phyloP scores from a whole-genome alignment of 345 rosid species.

The Eucalyptus cloeziana region DNA sequence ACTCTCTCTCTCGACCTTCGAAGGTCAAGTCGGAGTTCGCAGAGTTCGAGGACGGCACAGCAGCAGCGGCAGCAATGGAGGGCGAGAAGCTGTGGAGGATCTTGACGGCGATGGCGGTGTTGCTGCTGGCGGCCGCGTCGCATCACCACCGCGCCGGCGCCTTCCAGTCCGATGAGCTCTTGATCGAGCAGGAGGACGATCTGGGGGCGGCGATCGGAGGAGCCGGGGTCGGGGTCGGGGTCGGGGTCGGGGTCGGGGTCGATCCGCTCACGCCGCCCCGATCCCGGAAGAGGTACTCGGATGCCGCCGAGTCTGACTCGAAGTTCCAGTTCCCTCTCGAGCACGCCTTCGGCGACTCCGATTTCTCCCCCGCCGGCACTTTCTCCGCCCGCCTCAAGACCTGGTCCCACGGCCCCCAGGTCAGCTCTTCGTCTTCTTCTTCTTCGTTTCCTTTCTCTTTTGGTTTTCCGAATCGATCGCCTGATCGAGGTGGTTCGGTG shows the following conservation, averaged over 20 bases:
- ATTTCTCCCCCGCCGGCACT: conserved; percentile 69
- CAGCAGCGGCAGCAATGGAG: background rate
- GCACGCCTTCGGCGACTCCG: conserved; percentile 88
- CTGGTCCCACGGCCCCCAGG: conserved; percentile 82
- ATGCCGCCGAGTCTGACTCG: conserved; percentile 63
- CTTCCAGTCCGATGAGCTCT: background rate
- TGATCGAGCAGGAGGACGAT: background rate
- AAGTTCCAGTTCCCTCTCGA: conserved; percentile 89
- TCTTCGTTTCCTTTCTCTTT: background rate
- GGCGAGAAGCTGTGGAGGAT: background rate
- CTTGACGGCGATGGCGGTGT: background rate
- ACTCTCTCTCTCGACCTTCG: background rate
- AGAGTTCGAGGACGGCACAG: background rate
- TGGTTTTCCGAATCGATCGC: background rate
- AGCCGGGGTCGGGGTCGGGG: background rate
- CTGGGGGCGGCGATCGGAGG: background rate
- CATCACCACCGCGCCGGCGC: background rate
- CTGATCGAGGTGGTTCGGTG: background rate
- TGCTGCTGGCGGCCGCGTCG: background rate
- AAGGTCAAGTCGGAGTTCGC: background rate
- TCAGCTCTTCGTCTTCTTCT: background rate
- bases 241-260: background rate
- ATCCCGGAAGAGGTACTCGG: conserved; percentile 43
- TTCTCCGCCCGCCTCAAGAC: conserved; percentile 94
- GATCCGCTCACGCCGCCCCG: background rate